A percentile compares a stretch with the other conserved stretches of the same genome.
Conservation (phyloP, 106 monocot species). For the Triglochin maritima region DNA sequence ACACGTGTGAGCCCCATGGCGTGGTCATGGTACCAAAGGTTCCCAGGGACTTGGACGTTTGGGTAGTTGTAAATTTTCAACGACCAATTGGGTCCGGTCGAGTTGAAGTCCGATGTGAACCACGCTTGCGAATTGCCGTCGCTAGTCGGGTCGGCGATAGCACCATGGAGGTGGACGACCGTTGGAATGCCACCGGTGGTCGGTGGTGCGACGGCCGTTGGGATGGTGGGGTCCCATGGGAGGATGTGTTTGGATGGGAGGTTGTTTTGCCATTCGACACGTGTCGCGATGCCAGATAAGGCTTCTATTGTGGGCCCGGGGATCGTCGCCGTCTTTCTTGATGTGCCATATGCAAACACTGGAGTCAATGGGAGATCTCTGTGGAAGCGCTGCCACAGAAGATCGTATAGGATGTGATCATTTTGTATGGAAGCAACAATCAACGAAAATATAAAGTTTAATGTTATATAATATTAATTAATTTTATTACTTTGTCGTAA, state of each 20-base stretch:
- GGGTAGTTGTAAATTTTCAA: slow-evolving; percentile 24
- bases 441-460: no score
- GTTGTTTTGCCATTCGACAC: slow-evolving; percentile 16
- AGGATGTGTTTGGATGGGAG: slow-evolving; percentile 19
- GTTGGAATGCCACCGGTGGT: slow-evolving; percentile 9
- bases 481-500: no score
- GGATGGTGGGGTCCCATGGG: slow-evolving; percentile 21
- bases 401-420: neutral
- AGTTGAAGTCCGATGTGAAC: slow-evolving; percentile 15
- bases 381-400: slow-evolving; percentile 14
- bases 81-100: slow-evolving; percentile 13
- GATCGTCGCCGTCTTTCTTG: slow-evolving; percentile 7
- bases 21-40: slow-evolving; percentile 39
- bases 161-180: slow-evolving; percentile 25
- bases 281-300: neutral
- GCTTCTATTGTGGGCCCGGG: slow-evolving; percentile 28
- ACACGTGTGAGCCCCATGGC: slow-evolving; percentile 26
- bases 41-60: slow-evolving; percentile 64
- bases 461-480: no score
- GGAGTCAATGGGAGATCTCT: slow-evolving; percentile 14
- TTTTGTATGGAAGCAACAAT: no score
- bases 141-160: slow-evolving; percentile 8
- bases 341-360: slow-evolving; percentile 20
- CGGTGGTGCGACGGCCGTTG: slow-evolving; percentile 8
- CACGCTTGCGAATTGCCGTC: slow-evolving; percentile 18